phyloP scores from a whole-genome alignment of 2,329 filamentous ascomycete species.

The Aspergillus melleus region DNA sequence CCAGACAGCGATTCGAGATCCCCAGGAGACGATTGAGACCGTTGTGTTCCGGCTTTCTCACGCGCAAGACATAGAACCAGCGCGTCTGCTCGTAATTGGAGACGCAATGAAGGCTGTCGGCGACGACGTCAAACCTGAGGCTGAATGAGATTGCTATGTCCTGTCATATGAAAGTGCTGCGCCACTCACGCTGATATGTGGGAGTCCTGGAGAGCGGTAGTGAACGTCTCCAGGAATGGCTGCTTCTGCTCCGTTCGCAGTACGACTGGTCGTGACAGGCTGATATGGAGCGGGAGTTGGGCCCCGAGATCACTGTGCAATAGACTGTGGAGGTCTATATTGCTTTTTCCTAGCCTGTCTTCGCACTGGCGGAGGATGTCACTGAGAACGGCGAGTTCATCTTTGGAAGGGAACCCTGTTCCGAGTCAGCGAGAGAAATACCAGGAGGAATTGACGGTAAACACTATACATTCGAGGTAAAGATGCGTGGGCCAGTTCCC shows the following conservation, averaged over 20 bases:
- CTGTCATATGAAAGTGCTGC: neutral
- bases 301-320: constrained; percentile 76
- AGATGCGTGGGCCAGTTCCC: constrained; percentile 94
- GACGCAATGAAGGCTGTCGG: constrained; percentile 61
- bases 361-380: constrained; percentile 28
- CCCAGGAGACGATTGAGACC: constrained; percentile 63
- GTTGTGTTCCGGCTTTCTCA: constrained; percentile 52
- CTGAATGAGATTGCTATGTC: constrained; percentile 4
- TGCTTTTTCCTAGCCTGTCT: constrained; percentile 43
- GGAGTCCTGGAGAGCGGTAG: constrained; percentile 43
- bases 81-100: constrained; percentile 67
- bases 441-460: neutral
- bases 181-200: constrained; percentile 47
- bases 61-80: constrained; percentile 79
- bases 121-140: constrained; percentile 50
- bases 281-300: constrained; percentile 82
- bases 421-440: constrained; percentile 16
- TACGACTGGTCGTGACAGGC: constrained; percentile 77
- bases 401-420: constrained; percentile 42
- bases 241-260: constrained; percentile 73
- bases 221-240: constrained; percentile 61
- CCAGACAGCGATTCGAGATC: constrained; percentile 65
- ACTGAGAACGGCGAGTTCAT: constrained; percentile 34
- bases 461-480: constrained; percentile 80
- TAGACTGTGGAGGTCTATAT: constrained; percentile 60